These are phyloP conservation scores for Porodaedalea pini DNA, from an alignment of 1,284 basidiomycete genomes.

Conservation along the genomic window DNA sequence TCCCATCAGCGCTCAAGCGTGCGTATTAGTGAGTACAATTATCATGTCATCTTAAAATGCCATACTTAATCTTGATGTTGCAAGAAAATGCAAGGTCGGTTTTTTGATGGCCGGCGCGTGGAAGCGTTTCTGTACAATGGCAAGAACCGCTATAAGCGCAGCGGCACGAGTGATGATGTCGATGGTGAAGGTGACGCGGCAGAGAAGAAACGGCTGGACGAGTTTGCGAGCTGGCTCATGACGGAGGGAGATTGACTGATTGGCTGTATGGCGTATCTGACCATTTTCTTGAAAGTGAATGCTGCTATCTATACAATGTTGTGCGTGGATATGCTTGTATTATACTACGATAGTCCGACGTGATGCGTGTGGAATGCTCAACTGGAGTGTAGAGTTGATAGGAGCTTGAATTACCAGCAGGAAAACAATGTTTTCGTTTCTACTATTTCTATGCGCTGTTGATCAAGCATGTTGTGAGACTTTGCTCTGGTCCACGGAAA, in stretches of 20 bases:
- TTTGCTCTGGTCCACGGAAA: neutral
- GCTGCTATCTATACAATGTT: neutral
- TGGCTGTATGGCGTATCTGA: neutral
- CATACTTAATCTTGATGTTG: constrained; percentile 12
- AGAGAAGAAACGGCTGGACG: constrained; percentile 81
- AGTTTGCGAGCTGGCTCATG: constrained; percentile 86
- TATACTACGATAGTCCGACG: neutral
- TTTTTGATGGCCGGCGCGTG: constrained; percentile 82
- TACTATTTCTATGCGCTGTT: constrained; percentile 68
- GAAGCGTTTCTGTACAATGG: constrained; percentile 80
- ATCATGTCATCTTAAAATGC: constrained; percentile 1
- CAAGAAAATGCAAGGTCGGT: constrained; percentile 98
- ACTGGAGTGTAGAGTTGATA: neutral
- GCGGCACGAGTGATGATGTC: constrained; percentile 55
- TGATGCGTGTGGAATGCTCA: neutral
- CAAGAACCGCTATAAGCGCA: constrained; percentile 78
- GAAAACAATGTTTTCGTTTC: constrained; percentile 62
- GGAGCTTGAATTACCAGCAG: constrained; percentile 57
- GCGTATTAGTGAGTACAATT: constrained; percentile 66
- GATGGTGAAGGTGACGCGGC: constrained; percentile 64
- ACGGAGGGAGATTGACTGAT: constrained; percentile 57
- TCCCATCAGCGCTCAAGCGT: constrained; percentile 82
- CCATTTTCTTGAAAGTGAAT: neutral
- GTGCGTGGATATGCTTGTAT: neutral
- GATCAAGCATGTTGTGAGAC: neutral